These are phyloP conservation scores for Trametes cubensis DNA, from an alignment of 768 basidiomycete species.

Conservation along the genomic window DNA sequence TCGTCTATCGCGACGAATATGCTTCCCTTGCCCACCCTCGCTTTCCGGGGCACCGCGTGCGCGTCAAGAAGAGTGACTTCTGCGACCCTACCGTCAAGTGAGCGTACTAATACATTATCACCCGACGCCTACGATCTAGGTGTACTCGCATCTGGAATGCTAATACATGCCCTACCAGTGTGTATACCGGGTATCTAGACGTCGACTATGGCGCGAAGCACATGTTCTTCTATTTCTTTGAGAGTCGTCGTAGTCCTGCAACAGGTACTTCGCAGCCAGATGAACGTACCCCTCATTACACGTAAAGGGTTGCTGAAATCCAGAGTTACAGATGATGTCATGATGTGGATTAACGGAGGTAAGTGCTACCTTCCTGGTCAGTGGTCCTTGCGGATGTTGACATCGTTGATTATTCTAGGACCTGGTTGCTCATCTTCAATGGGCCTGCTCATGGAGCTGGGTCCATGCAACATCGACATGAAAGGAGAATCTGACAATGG, in stretches of 20 bases:
- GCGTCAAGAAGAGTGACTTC: conserved; percentile 62
- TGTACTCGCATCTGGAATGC: too few relatives aligned
- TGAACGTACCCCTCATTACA: too few relatives aligned
- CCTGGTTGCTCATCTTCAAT: conserved; percentile 58
- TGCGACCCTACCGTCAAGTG: conserved; percentile 68
- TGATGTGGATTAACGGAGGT: conserved; percentile 75
- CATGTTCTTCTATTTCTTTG: conserved; percentile 65
- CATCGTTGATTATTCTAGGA: conserved; percentile 39
- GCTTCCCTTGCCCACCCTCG: conserved; percentile 41
- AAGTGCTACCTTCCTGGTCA: neutral
- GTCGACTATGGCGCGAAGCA: conserved; percentile 53
- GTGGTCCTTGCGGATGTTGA: neutral
- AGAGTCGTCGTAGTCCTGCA: conserved; percentile 49
- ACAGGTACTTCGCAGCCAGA: conserved; percentile 32
- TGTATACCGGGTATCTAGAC: conserved; percentile 53
- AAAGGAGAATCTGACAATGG: conserved; percentile 55
- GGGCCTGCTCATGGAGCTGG: conserved; percentile 64
- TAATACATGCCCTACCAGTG: conserved; percentile 28
- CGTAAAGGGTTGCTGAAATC: neutral
- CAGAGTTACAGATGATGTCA: conserved; percentile 51
- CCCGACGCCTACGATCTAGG: too few relatives aligned
- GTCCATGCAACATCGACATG: conserved; percentile 65
- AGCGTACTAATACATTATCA: conserved; percentile 2
- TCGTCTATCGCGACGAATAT: conserved; percentile 31
- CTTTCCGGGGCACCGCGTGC: conserved; percentile 56